These are phyloP conservation scores for Trametes maxima DNA, from an alignment of 768 basidiomycete species.

Conservation along the genomic window DNA sequence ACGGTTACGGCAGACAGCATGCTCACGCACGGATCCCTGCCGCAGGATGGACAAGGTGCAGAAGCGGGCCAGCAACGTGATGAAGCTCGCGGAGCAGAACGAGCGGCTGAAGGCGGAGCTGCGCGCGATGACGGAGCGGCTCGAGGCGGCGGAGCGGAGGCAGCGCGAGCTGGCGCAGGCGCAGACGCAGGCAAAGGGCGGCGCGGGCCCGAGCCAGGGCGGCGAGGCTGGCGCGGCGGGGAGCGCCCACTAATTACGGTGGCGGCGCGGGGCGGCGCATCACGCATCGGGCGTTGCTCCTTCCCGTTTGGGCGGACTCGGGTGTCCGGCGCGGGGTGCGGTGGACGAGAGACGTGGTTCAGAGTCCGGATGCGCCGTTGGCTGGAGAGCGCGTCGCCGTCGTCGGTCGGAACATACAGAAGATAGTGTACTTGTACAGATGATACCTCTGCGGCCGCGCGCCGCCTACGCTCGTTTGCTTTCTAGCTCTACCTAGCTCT, in stretches of 20 bases:
- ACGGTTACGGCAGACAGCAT: neutral
- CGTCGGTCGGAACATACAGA: slow-evolving; percentile 1
- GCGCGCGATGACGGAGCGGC: slow-evolving; percentile 69
- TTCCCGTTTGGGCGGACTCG: too few species aligned
- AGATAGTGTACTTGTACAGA: slow-evolving; percentile 18
- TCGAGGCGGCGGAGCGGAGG: slow-evolving; percentile 73
- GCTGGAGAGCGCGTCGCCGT: too few species aligned
- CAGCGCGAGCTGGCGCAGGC: slow-evolving; percentile 49
- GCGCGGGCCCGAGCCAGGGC: neutral
- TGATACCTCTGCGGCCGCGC: slow-evolving; percentile 10
- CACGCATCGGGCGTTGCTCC: slow-evolving; percentile 1
- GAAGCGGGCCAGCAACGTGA: slow-evolving; percentile 77
- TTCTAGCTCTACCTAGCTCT: neutral
- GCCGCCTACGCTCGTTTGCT: neutral
- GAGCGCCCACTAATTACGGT: slow-evolving; percentile 2
- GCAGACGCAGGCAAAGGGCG: slow-evolving; percentile 2
- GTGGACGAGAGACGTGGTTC: slow-evolving; percentile 5
- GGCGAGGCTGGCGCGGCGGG: neutral
- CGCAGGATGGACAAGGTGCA: slow-evolving; percentile 42
- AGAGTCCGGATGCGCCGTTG: neutral
- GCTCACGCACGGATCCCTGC: neutral
- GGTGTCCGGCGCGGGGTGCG: neutral
- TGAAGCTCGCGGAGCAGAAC: slow-evolving; percentile 78
- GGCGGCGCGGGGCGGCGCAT: neutral
- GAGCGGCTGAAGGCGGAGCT: slow-evolving; percentile 77